Evolutionary conservation across 139 green algal species (phyloP), one percentile per base, ranked within the genome.

Genomic region (Yamagishiella unicocca): DNA sequence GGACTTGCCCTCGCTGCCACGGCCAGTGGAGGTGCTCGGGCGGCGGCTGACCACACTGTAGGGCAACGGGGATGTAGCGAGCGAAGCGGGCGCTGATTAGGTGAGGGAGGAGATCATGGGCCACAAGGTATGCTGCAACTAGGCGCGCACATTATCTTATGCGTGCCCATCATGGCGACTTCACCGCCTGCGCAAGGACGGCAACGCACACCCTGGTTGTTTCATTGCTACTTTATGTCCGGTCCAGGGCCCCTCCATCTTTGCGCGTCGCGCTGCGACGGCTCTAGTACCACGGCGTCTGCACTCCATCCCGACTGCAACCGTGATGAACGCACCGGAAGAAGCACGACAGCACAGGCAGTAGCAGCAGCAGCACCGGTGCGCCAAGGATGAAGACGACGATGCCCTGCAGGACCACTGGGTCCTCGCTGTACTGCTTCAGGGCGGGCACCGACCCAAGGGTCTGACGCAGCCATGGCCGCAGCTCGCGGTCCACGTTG

Each of bases 341-440:
- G 38, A 29, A 58, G 38, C n/a, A 45, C 1, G 79, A 29, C 29
- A 75, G 40, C 40, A 85, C 24, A 1, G 67, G 61, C 42, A 50
- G 14, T 3, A 85, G 42, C 79, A 85, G 79, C 79, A 75, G 14
- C 29, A 75, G 25, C 61, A 85, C 14, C 27, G 79, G 79, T 4
- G 61, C 42, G 61, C 61, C 79, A 22, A 85, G 31, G 40, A 85
- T 75, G 40, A 24, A 27, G 43, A 64, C 61, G 9, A 62, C n/a
- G 29, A 62, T 35, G 61, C 38, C 79, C 79, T 83, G 75, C 61
- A 85, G 40, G 27, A 62, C 58, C 37, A 85, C 79, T 5, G 79
- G 79, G 61, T 85, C 79, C 37, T 84, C 77, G 19, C 33, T 68
- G 77, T 74, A 84, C 25, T 12, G 58, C 77, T 73, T 73, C 14